Conservation (phyloP, 2,329 filamentous ascomycete genomes). For the Tolypocladium tropicale region DNA sequence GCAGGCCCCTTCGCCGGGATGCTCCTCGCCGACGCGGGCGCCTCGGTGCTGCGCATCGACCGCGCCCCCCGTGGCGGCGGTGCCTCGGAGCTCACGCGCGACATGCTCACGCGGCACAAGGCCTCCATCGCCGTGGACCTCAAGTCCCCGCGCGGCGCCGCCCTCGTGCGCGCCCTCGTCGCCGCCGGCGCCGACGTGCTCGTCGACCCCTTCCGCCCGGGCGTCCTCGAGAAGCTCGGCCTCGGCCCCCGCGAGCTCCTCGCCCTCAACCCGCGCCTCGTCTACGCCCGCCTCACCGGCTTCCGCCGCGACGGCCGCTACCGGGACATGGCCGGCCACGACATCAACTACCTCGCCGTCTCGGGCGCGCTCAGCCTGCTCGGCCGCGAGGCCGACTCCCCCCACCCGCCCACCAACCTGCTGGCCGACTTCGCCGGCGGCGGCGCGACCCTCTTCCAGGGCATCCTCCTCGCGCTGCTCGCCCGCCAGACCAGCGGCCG, state of each 20-base stretch:
- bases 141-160: constrained; percentile 53
- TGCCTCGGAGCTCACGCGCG: constrained; percentile 38
- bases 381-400: constrained; percentile 57
- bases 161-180: constrained; percentile 58
- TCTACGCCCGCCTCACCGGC: constrained; percentile 80
- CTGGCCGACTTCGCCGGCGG: constrained; percentile 88
- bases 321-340: constrained; percentile 80
- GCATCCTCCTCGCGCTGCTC: constrained; percentile 71
- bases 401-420: constrained; percentile 73
- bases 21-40: constrained; percentile 82
- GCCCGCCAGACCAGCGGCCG: constrained; percentile 51
- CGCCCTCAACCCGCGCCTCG: constrained; percentile 59
- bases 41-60: constrained; percentile 80
- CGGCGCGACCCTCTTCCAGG: constrained; percentile 70
- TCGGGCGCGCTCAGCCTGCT: constrained; percentile 70
- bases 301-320: constrained; percentile 85
- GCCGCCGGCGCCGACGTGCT: constrained; percentile 67
- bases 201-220: constrained; percentile 89
- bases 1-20: constrained; percentile 80
- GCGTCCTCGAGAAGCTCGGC: constrained; percentile 76
- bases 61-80: constrained; percentile 36
- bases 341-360: constrained; percentile 93
- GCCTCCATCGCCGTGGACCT: constrained; percentile 71
- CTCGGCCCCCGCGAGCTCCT: constrained; percentile 62
- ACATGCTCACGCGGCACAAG: constrained; percentile 75